These are phyloP conservation scores for Leptographium radiaticola DNA, from an alignment of 2,329 filamentous ascomycete species.

Conservation along the genomic window DNA sequence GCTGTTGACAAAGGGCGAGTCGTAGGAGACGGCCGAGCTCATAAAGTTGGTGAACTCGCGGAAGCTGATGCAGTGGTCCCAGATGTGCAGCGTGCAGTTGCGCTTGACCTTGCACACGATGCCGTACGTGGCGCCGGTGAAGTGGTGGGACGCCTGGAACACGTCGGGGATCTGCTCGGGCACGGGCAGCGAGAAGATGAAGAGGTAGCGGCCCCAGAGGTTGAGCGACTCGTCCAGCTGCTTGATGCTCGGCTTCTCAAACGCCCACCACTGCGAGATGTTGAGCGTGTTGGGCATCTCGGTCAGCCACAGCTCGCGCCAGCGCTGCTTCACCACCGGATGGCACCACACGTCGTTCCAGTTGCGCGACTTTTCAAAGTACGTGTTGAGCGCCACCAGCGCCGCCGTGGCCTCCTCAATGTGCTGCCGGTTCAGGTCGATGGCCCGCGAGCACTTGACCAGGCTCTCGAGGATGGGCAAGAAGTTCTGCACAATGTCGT, in stretches of 20 bases:
- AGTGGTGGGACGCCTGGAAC: constrained; percentile 45
- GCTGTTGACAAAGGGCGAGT: constrained; percentile 13
- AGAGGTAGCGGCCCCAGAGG: constrained; percentile 27
- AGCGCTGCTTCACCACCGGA: constrained; percentile 27
- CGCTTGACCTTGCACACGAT: constrained; percentile 43
- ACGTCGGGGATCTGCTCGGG: constrained; percentile 40
- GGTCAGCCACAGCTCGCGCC: constrained; percentile 32
- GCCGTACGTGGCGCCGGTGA: constrained; percentile 39
- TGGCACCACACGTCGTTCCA: constrained; percentile 34
- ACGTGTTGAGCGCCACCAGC: constrained; percentile 32
- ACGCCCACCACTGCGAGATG: constrained; percentile 15
- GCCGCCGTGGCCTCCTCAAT: constrained; percentile 30
- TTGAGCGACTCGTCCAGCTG: constrained; percentile 19
- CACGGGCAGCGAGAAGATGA: constrained; percentile 44
- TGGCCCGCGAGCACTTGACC: constrained; percentile 31
- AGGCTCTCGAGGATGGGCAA: constrained; percentile 29
- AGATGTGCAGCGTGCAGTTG: constrained; percentile 40
- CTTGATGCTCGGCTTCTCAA: constrained; percentile 20
- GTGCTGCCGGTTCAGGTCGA: constrained; percentile 25
- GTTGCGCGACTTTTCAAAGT: constrained; percentile 26
- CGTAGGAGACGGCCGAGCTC: constrained; percentile 9
- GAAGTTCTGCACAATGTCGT: constrained; percentile 30
- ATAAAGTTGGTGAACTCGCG: constrained; percentile 33
- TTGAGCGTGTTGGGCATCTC: constrained; percentile 20
- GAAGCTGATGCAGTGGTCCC: constrained; percentile 46